Percentiles rank a stretch among this genome's conserved stretches.
Conservation (phyloP, 768 basidiomycete genomes). For the Panaeolus cyanescens region DNA sequence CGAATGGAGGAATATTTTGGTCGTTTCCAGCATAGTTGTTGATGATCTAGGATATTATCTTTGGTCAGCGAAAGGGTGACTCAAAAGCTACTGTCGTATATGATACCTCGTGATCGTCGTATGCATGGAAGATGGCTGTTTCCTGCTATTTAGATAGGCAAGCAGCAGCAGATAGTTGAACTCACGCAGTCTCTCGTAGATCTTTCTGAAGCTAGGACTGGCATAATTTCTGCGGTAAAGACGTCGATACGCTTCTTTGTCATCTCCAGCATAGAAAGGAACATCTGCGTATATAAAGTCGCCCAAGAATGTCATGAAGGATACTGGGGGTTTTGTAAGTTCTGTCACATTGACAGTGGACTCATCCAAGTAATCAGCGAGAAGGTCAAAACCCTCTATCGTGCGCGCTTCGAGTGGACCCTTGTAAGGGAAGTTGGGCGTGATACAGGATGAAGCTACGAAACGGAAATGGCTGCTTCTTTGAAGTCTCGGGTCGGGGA, state of each 20-base stretch:
- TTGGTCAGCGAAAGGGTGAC: not conserved
- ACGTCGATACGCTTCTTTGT: conserved; percentile 58
- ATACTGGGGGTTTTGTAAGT: conserved; percentile 31
- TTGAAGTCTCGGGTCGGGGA: conserved; percentile 66
- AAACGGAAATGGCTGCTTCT: conserved; percentile 65
- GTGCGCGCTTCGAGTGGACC: conserved; percentile 49
- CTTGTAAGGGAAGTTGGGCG: conserved; percentile 74
- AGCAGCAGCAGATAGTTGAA: conserved; percentile 12
- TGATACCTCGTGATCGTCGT: conserved; percentile 72
- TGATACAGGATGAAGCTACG: conserved; percentile 65
- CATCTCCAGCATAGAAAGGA: conserved; percentile 61
- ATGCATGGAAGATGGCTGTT: conserved; percentile 65
- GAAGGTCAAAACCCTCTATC: conserved; percentile 66
- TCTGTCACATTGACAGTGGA: conserved; percentile 10
- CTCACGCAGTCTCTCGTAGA: conserved; percentile 73
- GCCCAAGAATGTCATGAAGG: conserved; percentile 71
- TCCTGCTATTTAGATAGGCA: not conserved
- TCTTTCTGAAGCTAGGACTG: conserved; percentile 61
- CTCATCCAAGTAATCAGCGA: conserved; percentile 55
- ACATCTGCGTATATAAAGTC: conserved; percentile 81
- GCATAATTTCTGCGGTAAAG: conserved; percentile 70
- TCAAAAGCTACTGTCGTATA: not conserved
- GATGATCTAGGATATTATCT: conserved; percentile 44
- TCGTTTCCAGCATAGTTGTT: conserved; percentile 68
- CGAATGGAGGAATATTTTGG: conserved; percentile 56